These are phyloP conservation scores for Leccinum rimulosum DNA, from an alignment of 768 basidiomycete species.

Conservation along the genomic window DNA sequence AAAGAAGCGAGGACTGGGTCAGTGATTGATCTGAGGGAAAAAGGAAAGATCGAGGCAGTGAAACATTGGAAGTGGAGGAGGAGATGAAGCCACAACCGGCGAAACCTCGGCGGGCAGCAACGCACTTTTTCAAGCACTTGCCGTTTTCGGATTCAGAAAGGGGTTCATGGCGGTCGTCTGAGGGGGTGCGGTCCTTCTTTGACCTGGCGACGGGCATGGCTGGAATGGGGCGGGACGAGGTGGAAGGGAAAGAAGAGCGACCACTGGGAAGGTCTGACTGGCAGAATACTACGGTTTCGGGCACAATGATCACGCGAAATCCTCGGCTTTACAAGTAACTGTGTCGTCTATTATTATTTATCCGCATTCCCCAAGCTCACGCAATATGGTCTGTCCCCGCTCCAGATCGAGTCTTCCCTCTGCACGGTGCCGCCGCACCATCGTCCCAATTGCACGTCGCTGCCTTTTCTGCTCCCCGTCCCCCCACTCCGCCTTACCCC, in stretches of 20 bases:
- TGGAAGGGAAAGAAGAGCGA: neutral
- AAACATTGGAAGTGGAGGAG: neutral
- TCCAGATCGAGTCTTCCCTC: constrained; percentile 26
- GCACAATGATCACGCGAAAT: neutral
- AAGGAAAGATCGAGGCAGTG: constrained; percentile 27
- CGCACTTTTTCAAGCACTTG: constrained; percentile 80
- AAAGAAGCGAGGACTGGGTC: constrained; percentile 26
- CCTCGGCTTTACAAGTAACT: neutral
- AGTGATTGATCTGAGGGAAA: constrained; percentile 31
- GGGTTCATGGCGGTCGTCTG: constrained; percentile 55
- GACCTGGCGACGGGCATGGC: constrained; percentile 64
- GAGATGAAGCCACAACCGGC: constrained; percentile 37
- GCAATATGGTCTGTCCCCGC: constrained; percentile 20
- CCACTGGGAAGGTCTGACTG: neutral
- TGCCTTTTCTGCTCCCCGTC: constrained; percentile 44
- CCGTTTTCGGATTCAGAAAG: constrained; percentile 67
- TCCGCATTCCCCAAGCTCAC: constrained; percentile 11
- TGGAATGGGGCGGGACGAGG: constrained; percentile 6
- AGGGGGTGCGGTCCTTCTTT: constrained; percentile 58
- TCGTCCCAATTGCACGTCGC: constrained; percentile 41
- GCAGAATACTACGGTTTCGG: neutral
- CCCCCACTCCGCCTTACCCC: constrained; percentile 43
- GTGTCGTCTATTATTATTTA: neutral
- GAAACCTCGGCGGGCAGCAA: constrained; percentile 51
- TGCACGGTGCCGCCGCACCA: constrained; percentile 31